Evolutionary conservation across 306 rosid species (phyloP), one percentile per base, ranked within the genome.

Genomic region (Heteromeles arbutifolia): DNA sequence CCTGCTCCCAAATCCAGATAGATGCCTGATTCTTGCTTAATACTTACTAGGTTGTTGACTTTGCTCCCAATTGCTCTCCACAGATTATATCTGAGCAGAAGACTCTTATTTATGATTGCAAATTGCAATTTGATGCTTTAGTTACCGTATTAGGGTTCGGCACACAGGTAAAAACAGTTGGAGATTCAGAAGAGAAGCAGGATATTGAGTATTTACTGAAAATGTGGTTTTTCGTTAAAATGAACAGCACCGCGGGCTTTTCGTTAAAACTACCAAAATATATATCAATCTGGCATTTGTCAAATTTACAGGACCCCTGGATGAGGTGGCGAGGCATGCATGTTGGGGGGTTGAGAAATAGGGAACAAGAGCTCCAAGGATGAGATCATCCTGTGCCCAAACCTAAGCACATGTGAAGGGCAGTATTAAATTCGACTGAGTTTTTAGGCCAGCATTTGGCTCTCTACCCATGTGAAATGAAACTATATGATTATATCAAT

Each of bases 261-360:
- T n/a, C n/a, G n/a, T n/a, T n/a, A n/a, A n/a, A n/a, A n/a, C n/a
- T n/a, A n/a, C n/a, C n/a, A n/a, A n/a, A n/a, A n/a, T n/a, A n/a
- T n/a, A n/a, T n/a, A 62, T 41, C 28, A 32, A 28, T 28, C 69
- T 12, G 69, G 29, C 69, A 28, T 19, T 74, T 21, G 70, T 74
- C 61, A 44, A 74, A 3, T 44, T 62, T 62, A 28, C 37, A 28
- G 10, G 19, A 39, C n/a, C 69, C 54, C 8, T 15, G 21, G 54
- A 50, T n/a, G 69, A 43, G 43, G 69, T 73, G 58, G 44, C 10
- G 8, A 19, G 69, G 69, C 69, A 29, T 62, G 78, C 78, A 28
- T 74, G 77, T 28, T 74, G 70, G 77, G n/a, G 31, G 63, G 77
- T 74, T 62, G 59, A 62, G 12, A 11, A 19, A 61, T 62, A 44